Conservation (phyloP, 345 rosid genomes). For the Lagerstroemia speciosa region DNA sequence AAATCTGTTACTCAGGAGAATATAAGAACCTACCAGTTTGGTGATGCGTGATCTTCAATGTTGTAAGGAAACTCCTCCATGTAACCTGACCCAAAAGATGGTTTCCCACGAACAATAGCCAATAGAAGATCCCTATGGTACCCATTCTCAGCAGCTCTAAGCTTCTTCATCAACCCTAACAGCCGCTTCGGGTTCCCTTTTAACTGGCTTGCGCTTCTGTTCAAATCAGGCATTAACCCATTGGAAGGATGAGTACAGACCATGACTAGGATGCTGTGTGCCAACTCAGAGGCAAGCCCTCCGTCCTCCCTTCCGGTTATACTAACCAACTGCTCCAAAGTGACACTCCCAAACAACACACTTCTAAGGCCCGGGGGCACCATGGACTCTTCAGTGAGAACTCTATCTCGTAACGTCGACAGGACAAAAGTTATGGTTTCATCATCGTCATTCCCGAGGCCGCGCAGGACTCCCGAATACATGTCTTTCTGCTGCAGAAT, state of each 20-base stretch:
- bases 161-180: conserved; percentile 71
- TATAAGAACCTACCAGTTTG: conserved; percentile 60
- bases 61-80: conserved; percentile 80
- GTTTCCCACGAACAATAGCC: conserved; percentile 59
- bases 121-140: conserved; percentile 79
- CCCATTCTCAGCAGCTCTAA: conserved; percentile 53
- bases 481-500: conserved; percentile 75
- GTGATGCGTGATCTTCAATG: conserved; percentile 71
- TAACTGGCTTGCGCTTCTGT: conserved; percentile 41
- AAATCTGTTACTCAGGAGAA: conserved; percentile 1
- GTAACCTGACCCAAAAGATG: conserved; percentile 62
- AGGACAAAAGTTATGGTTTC: conserved; percentile 55
- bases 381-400: conserved; percentile 63
- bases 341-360: conserved; percentile 76
- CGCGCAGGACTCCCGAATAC: conserved; percentile 64
- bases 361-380: conserved; percentile 75
- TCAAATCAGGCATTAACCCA: conserved; percentile 78
- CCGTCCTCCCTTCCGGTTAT: conserved; percentile 59
- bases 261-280: conserved; percentile 50
- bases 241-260: conserved; percentile 81
- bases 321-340: conserved; percentile 59
- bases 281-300: conserved; percentile 48
- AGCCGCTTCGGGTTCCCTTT: conserved; percentile 69
- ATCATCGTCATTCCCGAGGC: conserved; percentile 60
- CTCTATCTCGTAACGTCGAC: conserved; percentile 50